These are phyloP conservation scores for Cryptococcus hybrid DNA, from an alignment of 1,284 basidiomycete species.

Conservation along the genomic window DNA sequence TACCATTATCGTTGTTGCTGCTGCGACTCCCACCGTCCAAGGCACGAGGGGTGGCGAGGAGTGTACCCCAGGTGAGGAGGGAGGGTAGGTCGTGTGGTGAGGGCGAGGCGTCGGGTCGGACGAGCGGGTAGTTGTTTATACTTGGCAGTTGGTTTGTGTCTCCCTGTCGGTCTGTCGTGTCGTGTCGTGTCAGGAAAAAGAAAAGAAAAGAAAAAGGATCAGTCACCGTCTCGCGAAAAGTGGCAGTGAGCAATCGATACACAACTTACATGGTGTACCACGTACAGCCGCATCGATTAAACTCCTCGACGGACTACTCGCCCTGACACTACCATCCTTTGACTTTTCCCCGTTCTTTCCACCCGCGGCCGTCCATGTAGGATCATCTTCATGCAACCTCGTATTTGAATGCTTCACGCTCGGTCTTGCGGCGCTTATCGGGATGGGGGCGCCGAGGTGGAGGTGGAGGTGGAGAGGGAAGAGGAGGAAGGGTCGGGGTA, in stretches of 20 bases:
- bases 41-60: conserved; percentile 79
- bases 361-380: conserved; percentile 54
- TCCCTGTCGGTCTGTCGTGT: neutral
- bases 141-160: neutral
- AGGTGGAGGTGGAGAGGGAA: conserved; percentile 44
- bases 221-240: too few species aligned
- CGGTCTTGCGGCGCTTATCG: conserved; percentile 61
- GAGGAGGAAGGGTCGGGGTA: conserved; percentile 53
- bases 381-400: too few species aligned
- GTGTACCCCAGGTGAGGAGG: conserved; percentile 90
- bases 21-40: conserved; percentile 56
- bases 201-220: neutral
- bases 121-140: conserved; percentile 62
- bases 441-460: conserved; percentile 63
- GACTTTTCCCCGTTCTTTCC: conserved; percentile 52
- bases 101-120: conserved; percentile 81
- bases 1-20: conserved; percentile 24
- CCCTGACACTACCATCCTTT: conserved; percentile 53
- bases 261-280: conserved; percentile 56
- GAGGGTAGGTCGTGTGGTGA: conserved; percentile 79
- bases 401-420: too few species aligned
- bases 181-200: neutral
- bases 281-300: conserved; percentile 83
- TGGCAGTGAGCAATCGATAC: neutral
- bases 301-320: conserved; percentile 82